These are phyloP conservation scores for Ceratobasidium sp. DNA, from an alignment of 1,284 basidiomycete genomes.

Conservation along the genomic window DNA sequence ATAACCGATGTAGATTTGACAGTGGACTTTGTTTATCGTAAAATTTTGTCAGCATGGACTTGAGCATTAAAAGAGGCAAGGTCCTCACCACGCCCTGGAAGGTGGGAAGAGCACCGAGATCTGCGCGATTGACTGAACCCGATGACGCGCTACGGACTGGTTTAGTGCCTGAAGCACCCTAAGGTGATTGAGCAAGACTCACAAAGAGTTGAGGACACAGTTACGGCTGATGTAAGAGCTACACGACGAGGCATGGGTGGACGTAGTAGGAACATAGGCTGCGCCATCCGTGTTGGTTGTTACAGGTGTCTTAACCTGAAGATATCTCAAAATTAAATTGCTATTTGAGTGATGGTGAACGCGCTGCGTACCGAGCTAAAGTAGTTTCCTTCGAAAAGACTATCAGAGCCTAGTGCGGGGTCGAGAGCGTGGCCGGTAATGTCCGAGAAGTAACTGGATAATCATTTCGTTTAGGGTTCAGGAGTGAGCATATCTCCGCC, in stretches of 20 bases:
- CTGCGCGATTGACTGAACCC: constrained; percentile 9
- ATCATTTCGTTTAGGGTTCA: background rate
- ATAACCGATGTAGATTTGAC: constrained; percentile 40
- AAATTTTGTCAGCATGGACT: too few relatives aligned
- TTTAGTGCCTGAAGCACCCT: background rate
- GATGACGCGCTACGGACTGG: background rate
- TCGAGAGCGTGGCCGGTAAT: constrained; percentile 41
- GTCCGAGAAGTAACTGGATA: constrained; percentile 20
- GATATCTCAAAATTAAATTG: too few relatives aligned
- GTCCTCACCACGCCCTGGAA: background rate
- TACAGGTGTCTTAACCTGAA: constrained; percentile 5
- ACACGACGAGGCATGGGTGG: background rate
- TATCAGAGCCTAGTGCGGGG: background rate
- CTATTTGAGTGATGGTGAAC: too few relatives aligned
- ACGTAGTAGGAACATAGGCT: background rate
- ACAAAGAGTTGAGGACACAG: background rate
- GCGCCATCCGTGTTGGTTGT: background rate
- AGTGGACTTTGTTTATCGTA: background rate
- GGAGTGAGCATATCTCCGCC: too few relatives aligned
- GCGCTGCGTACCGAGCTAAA: constrained; percentile 28
- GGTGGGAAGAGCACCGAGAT: constrained; percentile 13
- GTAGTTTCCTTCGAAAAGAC: constrained; percentile 41
- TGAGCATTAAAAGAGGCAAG: too few relatives aligned
- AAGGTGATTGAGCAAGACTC: background rate
- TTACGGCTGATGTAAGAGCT: constrained; percentile 1